Conservation (phyloP, 2,329 filamentous ascomycete species). For the Penicillium corylophilum region DNA sequence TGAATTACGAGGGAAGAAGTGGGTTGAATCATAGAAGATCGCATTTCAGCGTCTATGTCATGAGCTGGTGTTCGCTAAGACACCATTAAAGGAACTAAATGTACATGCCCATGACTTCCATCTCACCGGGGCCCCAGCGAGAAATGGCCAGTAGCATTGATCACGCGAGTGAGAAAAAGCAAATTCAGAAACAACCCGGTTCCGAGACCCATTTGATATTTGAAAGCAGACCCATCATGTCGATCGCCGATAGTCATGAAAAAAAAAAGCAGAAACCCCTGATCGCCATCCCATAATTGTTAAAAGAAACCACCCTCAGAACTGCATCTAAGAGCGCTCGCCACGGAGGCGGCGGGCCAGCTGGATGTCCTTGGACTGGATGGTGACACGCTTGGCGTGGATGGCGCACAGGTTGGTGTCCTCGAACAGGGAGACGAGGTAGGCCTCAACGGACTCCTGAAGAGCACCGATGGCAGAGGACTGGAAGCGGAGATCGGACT, state of each 20-base stretch:
- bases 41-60: conserved; percentile 38
- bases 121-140: background rate
- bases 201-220: conserved; percentile 42
- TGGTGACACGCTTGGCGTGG: conserved; percentile 98
- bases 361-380: conserved; percentile 92
- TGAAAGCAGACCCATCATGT: conserved; percentile 45
- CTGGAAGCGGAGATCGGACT: conserved; percentile 95
- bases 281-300: conserved; percentile 43
- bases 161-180: conserved; percentile 30
- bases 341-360: conserved; percentile 92
- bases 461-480: conserved; percentile 95
- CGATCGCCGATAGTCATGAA: conserved; percentile 43
- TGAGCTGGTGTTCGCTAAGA: conserved; percentile 32
- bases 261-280: conserved; percentile 38
- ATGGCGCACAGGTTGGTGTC: conserved; percentile 98
- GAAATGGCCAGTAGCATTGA: conserved; percentile 31
- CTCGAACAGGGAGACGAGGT: conserved; percentile 96
- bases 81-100: conserved; percentile 33
- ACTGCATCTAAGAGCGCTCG: conserved; percentile 70
- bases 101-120: conserved; percentile 37
- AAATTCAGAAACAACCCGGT: conserved; percentile 36
- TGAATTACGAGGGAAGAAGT: conserved; percentile 1
- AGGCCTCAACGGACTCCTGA: conserved; percentile 98
- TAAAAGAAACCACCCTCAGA: conserved; percentile 29
- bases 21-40: conserved; percentile 29